Percentiles rank a stretch among this genome's conserved stretches.
These are phyloP conservation scores for Amanita rimosa DNA, from an alignment of 768 basidiomycete species.

Conservation along the genomic window DNA sequence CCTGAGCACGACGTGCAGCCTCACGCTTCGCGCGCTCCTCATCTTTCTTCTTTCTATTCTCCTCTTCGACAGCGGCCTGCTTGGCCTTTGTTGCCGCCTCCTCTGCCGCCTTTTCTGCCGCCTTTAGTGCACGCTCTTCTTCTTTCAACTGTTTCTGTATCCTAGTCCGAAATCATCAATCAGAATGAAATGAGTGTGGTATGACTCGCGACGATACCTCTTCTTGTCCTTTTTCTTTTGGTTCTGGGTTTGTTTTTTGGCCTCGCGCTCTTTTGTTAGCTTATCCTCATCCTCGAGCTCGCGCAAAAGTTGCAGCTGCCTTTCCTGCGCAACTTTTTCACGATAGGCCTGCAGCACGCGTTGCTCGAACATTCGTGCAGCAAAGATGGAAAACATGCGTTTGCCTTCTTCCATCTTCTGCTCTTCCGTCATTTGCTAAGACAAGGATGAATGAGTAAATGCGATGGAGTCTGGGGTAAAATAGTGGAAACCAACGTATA, in stretches of 20 bases:
- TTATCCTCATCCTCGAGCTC: slow-evolving; percentile 97
- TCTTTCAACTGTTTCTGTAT: slow-evolving; percentile 90
- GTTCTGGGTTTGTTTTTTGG: slow-evolving; percentile 90
- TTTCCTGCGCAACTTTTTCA: slow-evolving; percentile 93
- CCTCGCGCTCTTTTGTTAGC: slow-evolving; percentile 74
- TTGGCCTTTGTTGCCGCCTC: slow-evolving; percentile 71
- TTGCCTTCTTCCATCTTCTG: slow-evolving; percentile 99
- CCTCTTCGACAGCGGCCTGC: slow-evolving; percentile 70
- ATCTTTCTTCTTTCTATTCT: slow-evolving; percentile 69
- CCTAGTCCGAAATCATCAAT: slow-evolving; percentile 27
- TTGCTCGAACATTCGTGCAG: slow-evolving; percentile 99
- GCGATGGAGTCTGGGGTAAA: slow-evolving; percentile 6
- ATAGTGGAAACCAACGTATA: slow-evolving; percentile 11
- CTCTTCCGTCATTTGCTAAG: slow-evolving; percentile 79
- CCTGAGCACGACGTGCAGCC: slow-evolving; percentile 58
- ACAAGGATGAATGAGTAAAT: slow-evolving; percentile 8
- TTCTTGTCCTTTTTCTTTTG: slow-evolving; percentile 99
- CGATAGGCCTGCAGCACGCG: slow-evolving; percentile 94
- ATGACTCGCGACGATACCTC: slow-evolving; percentile 35
- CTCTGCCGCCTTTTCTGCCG: slow-evolving; percentile 80
- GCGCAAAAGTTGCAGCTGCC: slow-evolving; percentile 83
- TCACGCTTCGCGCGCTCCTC: slow-evolving; percentile 82
- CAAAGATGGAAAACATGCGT: slow-evolving; percentile 99
- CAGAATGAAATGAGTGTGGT: slow-evolving; percentile 4
- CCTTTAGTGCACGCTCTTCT: slow-evolving; percentile 74